A percentile compares a stretch with the other conserved stretches of the same genome.
These are phyloP conservation scores for Phytophthora litchii DNA, from an alignment of 352 stramenopile species.

Conservation along the genomic window DNA sequence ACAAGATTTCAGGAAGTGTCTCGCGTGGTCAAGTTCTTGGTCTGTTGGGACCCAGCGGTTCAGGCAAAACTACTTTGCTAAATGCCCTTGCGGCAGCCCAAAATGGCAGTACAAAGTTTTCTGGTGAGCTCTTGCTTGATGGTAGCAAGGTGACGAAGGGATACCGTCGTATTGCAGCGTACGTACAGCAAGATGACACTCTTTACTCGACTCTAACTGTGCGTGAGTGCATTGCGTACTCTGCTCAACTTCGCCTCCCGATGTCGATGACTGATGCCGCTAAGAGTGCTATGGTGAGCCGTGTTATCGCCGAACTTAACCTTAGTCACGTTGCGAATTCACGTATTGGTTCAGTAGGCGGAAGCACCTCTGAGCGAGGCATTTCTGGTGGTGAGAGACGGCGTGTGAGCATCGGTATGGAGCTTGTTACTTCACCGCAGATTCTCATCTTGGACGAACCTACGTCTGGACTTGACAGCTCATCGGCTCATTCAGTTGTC, in stretches of 20 bases:
- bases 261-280: constrained; percentile 46
- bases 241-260: constrained; percentile 74
- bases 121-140: constrained; percentile 74
- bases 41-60: constrained; percentile 76
- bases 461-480: constrained; percentile 92
- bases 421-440: constrained; percentile 91
- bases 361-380: constrained; percentile 60
- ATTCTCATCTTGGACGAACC: constrained; percentile 92
- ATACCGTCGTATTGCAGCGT: constrained; percentile 81
- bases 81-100: constrained; percentile 78
- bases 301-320: constrained; percentile 79
- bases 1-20: constrained; percentile 61
- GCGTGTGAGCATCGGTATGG: constrained; percentile 93
- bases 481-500: constrained; percentile 88
- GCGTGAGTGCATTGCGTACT: constrained; percentile 85
- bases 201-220: constrained; percentile 87
- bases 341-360: constrained; percentile 53
- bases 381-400: constrained; percentile 94
- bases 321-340: constrained; percentile 73
- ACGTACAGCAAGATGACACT: constrained; percentile 89
- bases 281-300: constrained; percentile 73
- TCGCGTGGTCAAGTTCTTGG: constrained; percentile 68
- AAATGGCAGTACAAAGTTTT: constrained; percentile 62
- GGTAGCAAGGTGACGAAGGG: constrained; percentile 51
- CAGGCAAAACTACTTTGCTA: constrained; percentile 84